A percentile compares a stretch with the other conserved stretches of the same genome.
These are phyloP conservation scores for Albifimbria verrucaria DNA, from an alignment of 2,329 filamentous ascomycete species.

Conservation along the genomic window DNA sequence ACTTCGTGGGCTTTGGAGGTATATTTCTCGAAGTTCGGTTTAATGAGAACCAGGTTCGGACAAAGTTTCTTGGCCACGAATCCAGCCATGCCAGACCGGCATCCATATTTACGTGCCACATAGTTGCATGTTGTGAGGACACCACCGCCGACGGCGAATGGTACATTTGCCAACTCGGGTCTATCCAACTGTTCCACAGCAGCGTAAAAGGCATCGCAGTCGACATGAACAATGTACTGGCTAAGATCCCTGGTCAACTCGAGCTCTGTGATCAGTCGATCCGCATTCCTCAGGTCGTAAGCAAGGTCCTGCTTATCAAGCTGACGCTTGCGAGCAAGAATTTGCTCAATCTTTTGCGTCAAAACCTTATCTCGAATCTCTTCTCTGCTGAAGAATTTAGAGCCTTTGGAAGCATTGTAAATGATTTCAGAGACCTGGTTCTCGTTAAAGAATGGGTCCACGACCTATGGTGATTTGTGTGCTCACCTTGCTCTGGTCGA, in stretches of 20 bases:
- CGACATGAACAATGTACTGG: slow-evolving; percentile 84
- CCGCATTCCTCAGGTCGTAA: slow-evolving; percentile 69
- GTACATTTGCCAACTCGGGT: slow-evolving; percentile 79
- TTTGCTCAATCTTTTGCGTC: slow-evolving; percentile 80
- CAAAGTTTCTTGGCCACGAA: slow-evolving; percentile 96
- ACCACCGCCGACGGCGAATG: slow-evolving; percentile 81
- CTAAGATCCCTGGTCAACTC: slow-evolving; percentile 77
- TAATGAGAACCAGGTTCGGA: slow-evolving; percentile 76
- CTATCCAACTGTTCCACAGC: slow-evolving; percentile 83
- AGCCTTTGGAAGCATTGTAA: slow-evolving; percentile 93
- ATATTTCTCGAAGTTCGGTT: slow-evolving; percentile 88
- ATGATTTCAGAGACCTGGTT: slow-evolving; percentile 86
- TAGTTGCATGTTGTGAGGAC: slow-evolving; percentile 77
- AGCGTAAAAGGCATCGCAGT: slow-evolving; percentile 97
- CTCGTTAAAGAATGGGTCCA: slow-evolving; percentile 1
- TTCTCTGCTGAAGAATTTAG: slow-evolving; percentile 93
- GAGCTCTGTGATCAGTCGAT: slow-evolving; percentile 76
- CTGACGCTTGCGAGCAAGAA: slow-evolving; percentile 69
- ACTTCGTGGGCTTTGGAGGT: slow-evolving; percentile 86
- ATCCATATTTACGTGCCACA: slow-evolving; percentile 82
- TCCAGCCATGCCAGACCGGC: slow-evolving; percentile 90
- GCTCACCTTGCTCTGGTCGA: slow-evolving; percentile 81
- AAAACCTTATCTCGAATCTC: slow-evolving; percentile 76
- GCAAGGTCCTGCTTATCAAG: slow-evolving; percentile 75
- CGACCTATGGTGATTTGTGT: neutral